These are phyloP conservation scores for Xylariaceae sp. DNA, from an alignment of 2,329 filamentous ascomycete genomes.

Conservation along the genomic window DNA sequence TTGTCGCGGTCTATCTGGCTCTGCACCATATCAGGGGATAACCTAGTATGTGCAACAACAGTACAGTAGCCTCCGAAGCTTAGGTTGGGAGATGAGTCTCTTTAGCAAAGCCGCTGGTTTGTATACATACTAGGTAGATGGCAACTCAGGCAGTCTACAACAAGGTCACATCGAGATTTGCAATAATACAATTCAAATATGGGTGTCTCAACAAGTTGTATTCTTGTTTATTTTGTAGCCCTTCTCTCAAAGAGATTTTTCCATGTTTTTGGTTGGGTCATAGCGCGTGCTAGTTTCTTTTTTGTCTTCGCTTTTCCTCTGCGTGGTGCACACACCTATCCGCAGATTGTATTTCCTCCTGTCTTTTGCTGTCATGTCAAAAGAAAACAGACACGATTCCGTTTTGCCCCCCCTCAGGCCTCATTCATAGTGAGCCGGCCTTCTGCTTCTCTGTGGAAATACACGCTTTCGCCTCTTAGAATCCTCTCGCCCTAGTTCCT, in stretches of 20 bases:
- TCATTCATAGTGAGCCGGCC: constrained; percentile 31
- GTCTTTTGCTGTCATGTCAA: constrained; percentile 8
- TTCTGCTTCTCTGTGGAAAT: constrained; percentile 35
- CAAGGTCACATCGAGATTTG: not conserved
- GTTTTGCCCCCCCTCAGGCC: not conserved
- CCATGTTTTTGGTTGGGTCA: constrained; percentile 31
- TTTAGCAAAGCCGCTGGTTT: not conserved
- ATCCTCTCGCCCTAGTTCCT: constrained; percentile 13
- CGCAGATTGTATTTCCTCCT: constrained; percentile 11
- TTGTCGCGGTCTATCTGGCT: not conserved
- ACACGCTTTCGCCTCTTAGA: constrained; percentile 25
- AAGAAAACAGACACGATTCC: not conserved
- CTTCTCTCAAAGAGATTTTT: constrained; percentile 27
- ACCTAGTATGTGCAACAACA: not conserved
- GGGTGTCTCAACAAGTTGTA: constrained; percentile 23
- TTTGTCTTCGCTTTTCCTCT: constrained; percentile 13
- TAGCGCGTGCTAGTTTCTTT: constrained; percentile 27
- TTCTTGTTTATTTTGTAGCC: constrained; percentile 32
- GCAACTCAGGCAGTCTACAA: not conserved
- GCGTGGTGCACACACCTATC: constrained; percentile 9
- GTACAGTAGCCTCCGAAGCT: not conserved
- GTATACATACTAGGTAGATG: not conserved
- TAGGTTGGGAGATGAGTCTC: no score
- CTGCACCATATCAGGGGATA: not conserved
- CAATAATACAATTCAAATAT: constrained; percentile 4